These are phyloP conservation scores for Cyberlindnera misumaiensis DNA, from an alignment of 805 yeast species.

Conservation along the genomic window DNA sequence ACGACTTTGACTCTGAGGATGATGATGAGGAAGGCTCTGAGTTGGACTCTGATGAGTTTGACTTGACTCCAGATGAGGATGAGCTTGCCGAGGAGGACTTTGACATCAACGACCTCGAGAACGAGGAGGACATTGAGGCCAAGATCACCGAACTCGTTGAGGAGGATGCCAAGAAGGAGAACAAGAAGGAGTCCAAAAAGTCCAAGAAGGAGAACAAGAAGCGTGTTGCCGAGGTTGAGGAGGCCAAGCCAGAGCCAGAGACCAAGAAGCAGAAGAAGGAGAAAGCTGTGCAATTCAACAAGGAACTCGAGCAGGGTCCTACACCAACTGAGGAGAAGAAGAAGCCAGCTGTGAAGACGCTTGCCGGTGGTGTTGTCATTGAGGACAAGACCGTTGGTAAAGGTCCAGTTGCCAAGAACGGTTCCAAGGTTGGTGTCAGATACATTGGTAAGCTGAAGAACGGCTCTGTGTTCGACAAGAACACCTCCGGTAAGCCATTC, in stretches of 20 bases:
- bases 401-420: slow-evolving; percentile 83
- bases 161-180: slow-evolving; percentile 39
- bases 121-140: slow-evolving; percentile 60
- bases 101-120: slow-evolving; percentile 43
- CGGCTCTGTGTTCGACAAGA: slow-evolving; percentile 95
- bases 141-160: slow-evolving; percentile 71
- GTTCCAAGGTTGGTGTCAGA: slow-evolving; percentile 90
- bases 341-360: slow-evolving; percentile 66
- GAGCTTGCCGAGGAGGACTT: slow-evolving; percentile 42
- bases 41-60: slow-evolving; percentile 42
- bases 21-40: slow-evolving; percentile 37
- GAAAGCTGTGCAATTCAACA: slow-evolving; percentile 81
- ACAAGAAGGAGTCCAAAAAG: slow-evolving; percentile 22
- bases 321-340: slow-evolving; percentile 40
- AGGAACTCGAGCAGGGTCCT: slow-evolving; percentile 93
- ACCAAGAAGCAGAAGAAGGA: slow-evolving; percentile 33
- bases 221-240: slow-evolving; percentile 38
- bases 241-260: slow-evolving; percentile 24
- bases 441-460: slow-evolving; percentile 96
- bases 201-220: slow-evolving; percentile 25
- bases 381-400: slow-evolving; percentile 90
- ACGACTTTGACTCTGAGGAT: slow-evolving; percentile 57
- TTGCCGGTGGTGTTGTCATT: slow-evolving; percentile 87
- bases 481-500: slow-evolving; percentile 96
- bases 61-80: slow-evolving; percentile 72